Conservation (phyloP, 805 yeast species). For the Candida krabiensis region DNA sequence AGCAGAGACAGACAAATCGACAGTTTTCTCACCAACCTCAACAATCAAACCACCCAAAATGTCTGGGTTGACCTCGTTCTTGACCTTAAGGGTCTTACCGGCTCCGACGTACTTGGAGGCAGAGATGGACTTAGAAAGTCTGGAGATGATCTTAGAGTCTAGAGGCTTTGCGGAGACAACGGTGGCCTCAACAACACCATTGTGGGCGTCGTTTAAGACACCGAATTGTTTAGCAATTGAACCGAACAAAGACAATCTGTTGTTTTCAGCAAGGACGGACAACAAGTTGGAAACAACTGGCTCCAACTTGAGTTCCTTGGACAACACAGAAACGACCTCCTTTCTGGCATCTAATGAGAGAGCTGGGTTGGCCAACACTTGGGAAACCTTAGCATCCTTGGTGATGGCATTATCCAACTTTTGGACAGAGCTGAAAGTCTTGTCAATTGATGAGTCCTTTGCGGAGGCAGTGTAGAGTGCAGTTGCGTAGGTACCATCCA, state of each 20-base stretch:
- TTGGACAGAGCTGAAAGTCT: constrained; percentile 63
- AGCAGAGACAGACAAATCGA: constrained; percentile 83
- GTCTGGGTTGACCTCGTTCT: constrained; percentile 83
- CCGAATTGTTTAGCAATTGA: constrained; percentile 70
- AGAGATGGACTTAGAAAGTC: constrained; percentile 75
- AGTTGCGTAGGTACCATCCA: constrained; percentile 96
- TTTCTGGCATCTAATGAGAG: constrained; percentile 73
- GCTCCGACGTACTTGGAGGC: constrained; percentile 79
- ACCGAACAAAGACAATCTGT: constrained; percentile 75
- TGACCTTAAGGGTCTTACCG: constrained; percentile 81
- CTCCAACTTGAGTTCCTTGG: constrained; percentile 52
- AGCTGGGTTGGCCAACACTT: constrained; percentile 78
- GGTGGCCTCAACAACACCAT: constrained; percentile 90
- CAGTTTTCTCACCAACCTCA: constrained; percentile 95
- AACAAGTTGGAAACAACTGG: constrained; percentile 76
- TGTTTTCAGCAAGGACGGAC: constrained; percentile 86
- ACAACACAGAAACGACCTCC: constrained; percentile 62
- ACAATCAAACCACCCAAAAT: constrained; percentile 95
- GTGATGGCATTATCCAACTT: constrained; percentile 54
- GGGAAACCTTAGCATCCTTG: constrained; percentile 62
- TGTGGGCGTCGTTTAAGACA: constrained; percentile 80
- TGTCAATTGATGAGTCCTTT: constrained; percentile 72
- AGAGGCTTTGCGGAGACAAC: constrained; percentile 85
- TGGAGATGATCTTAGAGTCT: constrained; percentile 75
- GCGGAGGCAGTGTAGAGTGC: constrained; percentile 92